phyloP scores from a whole-genome alignment of 2,329 filamentous ascomycete genomes.

The Hymenoscyphus scutula region DNA sequence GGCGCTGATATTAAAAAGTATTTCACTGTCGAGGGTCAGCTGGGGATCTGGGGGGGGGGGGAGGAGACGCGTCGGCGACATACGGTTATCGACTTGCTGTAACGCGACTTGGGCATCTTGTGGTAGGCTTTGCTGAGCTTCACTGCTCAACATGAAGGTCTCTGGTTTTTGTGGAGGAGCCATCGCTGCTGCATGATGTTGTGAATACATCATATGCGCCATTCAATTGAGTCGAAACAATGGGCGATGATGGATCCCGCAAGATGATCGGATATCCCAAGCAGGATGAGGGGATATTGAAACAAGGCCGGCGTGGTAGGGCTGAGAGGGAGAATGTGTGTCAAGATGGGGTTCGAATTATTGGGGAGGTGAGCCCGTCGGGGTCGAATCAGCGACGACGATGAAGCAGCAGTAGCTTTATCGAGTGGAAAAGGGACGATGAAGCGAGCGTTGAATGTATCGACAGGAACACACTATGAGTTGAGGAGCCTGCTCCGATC shows the following conservation, averaged over 20 bases:
- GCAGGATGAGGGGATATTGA: constrained; percentile 28
- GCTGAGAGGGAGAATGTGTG: constrained; percentile 22
- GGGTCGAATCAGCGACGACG: constrained; percentile 28
- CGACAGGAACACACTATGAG: constrained; percentile 24
- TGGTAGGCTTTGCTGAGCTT: constrained; percentile 93
- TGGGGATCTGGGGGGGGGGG: constrained; percentile 25
- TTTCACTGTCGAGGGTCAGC: constrained; percentile 65
- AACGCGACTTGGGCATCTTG: constrained; percentile 96
- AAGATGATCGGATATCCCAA: constrained; percentile 17
- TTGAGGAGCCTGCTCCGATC: constrained; percentile 36
- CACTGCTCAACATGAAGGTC: constrained; percentile 96
- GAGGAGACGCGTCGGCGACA: constrained; percentile 42
- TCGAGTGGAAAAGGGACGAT: constrained; percentile 26
- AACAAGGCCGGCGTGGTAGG: constrained; percentile 29
- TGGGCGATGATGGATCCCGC: constrained; percentile 21
- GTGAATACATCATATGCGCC: constrained; percentile 64
- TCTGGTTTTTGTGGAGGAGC: constrained; percentile 93
- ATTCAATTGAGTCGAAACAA: constrained; percentile 36
- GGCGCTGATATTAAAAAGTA: constrained; percentile 99
- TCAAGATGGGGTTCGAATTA: constrained; percentile 11
- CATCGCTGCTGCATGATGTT: constrained; percentile 74
- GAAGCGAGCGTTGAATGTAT: constrained; percentile 33
- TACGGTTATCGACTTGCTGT: constrained; percentile 97
- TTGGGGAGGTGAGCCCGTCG: constrained; percentile 18
- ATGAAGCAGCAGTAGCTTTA: constrained; percentile 32